Base-by-base conservation (phyloP, 805 yeast genomes). In the Ogataea ramenticola region DNA sequence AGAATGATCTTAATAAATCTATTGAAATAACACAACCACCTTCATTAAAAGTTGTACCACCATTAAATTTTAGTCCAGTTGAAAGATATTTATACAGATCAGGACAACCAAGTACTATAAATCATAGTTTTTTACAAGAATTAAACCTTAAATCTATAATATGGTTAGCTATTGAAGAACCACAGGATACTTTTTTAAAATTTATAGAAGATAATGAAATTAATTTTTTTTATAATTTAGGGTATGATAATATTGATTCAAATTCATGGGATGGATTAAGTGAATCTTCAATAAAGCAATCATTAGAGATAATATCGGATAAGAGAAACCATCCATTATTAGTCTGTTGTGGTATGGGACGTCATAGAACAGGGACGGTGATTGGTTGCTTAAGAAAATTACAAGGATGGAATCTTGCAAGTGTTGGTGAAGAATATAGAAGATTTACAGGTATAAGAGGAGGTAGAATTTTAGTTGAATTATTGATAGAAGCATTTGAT, bases 331-430 rank as follows among this genome's bases (percentile, higher is more conserved):
- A 87, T 56, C 98, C 99, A 0, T 55, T 93, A 48, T 67, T 93
- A 41, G 90, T 90, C 4, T 93, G 98, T 62, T 93, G 98, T 56
- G 96, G 97, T 14, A 93, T 93, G 99, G 99, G 99, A 0, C 71
- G 99, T 52, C 99, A 91, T 62, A 72, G 99, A 51, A 90, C 98
- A 0, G 99, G 99, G 1, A 90, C 98, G 0, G 96, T 93, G 3
- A 79, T 93, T 47, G 99, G 99, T 1, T 91, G 99, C 62, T 67
- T 91, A 39, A 70, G 99, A 49, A 74, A 96, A 47, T 67, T 93
- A 17, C 97, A 93, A 71, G 91, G 95, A n/a, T 91, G 99, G 99
- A 93, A 95, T 57, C 67, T 91, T 58, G 96, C 98, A 11, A 68
- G 85, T 60, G 93, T 91, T 1, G 79, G 89, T 45, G 99, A 91